Conservation (phyloP, 805 yeast species). For the Lipomyces sp. region DNA sequence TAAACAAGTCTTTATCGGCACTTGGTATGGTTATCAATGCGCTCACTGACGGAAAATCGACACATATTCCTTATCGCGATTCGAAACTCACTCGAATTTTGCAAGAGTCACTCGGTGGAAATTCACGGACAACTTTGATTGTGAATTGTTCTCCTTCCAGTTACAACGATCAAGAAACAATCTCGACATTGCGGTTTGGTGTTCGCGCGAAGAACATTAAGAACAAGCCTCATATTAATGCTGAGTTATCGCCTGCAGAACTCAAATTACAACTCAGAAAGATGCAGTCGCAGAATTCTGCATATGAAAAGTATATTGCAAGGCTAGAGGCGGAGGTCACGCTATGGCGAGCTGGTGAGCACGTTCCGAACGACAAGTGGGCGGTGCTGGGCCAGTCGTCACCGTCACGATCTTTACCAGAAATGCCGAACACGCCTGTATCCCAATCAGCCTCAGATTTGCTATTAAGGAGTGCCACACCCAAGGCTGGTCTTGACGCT, state of each 20-base stretch:
- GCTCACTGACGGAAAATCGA: constrained; percentile 68
- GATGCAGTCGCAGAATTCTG: constrained; percentile 45
- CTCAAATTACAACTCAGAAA: constrained; percentile 49
- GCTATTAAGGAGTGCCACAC: constrained; percentile 16
- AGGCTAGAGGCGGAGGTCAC: constrained; percentile 52
- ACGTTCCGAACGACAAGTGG: constrained; percentile 42
- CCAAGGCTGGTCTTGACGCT: constrained; percentile 22
- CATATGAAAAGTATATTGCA: constrained; percentile 44
- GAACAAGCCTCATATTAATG: constrained; percentile 67
- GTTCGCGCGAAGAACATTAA: constrained; percentile 69
- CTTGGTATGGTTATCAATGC: constrained; percentile 82
- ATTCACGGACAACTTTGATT: constrained; percentile 74
- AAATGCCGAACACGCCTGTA: constrained; percentile 21
- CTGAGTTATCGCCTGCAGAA: constrained; percentile 59
- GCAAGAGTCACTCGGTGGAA: constrained; percentile 82
- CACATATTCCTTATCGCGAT: constrained; percentile 75
- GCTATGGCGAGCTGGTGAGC: constrained; percentile 47
- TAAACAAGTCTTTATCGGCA: constrained; percentile 76
- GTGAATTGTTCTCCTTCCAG: constrained; percentile 72
- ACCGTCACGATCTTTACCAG: constrained; percentile 7
- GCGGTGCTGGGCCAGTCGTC: constrained; percentile 22
- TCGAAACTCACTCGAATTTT: constrained; percentile 77
- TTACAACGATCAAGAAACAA: constrained; percentile 63
- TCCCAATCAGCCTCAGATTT: constrained; percentile 8
- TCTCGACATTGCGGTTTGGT: constrained; percentile 77